phyloP scores from a whole-genome alignment of 225 moss, liverwort and hornwort genomes.

The Marchantia paleacea region DNA sequence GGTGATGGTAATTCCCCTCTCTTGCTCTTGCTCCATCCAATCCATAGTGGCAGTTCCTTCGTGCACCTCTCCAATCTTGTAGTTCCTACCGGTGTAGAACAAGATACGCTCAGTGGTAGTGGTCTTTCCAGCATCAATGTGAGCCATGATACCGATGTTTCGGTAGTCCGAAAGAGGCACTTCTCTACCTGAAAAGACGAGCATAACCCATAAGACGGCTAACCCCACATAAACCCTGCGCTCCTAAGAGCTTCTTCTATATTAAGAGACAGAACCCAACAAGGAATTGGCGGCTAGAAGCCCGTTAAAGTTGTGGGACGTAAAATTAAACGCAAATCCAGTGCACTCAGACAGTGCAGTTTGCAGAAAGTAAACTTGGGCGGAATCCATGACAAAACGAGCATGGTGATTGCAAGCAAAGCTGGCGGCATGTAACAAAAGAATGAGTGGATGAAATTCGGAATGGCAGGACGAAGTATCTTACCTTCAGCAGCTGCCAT shows the following conservation, averaged over 20 bases:
- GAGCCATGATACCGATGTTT: constrained; percentile 99
- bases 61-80: constrained; percentile 98
- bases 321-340: too few relatives aligned
- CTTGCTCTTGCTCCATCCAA: constrained; percentile 99
- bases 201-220: neutral
- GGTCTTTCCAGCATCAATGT: constrained; percentile 96
- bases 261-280: too few relatives aligned
- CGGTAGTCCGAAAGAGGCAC: constrained; percentile 75
- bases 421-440: too few relatives aligned
- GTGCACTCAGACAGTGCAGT: too few relatives aligned
- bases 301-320: too few relatives aligned
- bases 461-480: neutral
- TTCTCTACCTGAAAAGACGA: constrained; percentile 32
- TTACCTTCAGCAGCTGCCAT: constrained; percentile 80
- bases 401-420: neutral
- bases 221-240: constrained; percentile 3
- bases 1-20: constrained; percentile 92
- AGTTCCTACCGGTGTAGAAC: constrained; percentile 90
- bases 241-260: neutral
- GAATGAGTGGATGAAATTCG: neutral
- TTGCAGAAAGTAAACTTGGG: too few relatives aligned
- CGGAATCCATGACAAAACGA: neutral
- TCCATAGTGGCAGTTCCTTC: constrained; percentile 99
- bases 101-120: constrained; percentile 95
- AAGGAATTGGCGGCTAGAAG: too few relatives aligned